Conservation (phyloP, 2,329 filamentous ascomycete genomes). For the Polychaeton citri region DNA sequence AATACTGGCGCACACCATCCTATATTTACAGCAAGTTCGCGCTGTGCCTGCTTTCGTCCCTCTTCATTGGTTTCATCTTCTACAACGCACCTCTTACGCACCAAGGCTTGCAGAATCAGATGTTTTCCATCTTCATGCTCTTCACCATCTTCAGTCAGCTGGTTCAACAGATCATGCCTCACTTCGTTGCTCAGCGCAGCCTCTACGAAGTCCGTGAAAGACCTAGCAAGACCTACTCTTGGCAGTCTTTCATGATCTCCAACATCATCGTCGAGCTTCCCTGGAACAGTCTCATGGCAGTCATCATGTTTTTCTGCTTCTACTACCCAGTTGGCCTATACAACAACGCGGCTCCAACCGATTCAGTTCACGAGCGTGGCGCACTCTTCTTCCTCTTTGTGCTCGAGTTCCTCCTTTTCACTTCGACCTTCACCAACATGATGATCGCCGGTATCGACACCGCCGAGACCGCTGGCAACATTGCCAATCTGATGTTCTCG, state of each 20-base stretch:
- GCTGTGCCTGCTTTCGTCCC: slow-evolving; percentile 50
- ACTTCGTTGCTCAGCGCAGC: slow-evolving; percentile 69
- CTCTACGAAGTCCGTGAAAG: slow-evolving; percentile 78
- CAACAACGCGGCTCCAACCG: slow-evolving; percentile 50
- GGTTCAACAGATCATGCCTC: slow-evolving; percentile 70
- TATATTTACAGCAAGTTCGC: slow-evolving; percentile 77
- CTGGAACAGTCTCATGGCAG: slow-evolving; percentile 64
- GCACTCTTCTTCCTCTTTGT: slow-evolving; percentile 69
- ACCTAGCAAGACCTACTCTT: slow-evolving; percentile 71
- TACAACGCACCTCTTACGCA: slow-evolving; percentile 56
- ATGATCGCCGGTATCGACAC: slow-evolving; percentile 63
- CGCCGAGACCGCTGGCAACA: slow-evolving; percentile 61
- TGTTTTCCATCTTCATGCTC: slow-evolving; percentile 77
- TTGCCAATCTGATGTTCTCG: slow-evolving; percentile 63
- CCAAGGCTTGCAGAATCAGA: slow-evolving; percentile 72
- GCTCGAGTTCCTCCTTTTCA: slow-evolving; percentile 63
- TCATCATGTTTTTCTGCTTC: slow-evolving; percentile 68
- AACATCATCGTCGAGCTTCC: slow-evolving; percentile 77
- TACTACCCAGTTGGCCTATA: slow-evolving; percentile 79
- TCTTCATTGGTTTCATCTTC: slow-evolving; percentile 73
- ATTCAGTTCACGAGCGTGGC: slow-evolving; percentile 53
- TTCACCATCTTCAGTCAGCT: slow-evolving; percentile 68
- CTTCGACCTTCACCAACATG: slow-evolving; percentile 67
- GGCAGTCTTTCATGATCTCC: slow-evolving; percentile 73
- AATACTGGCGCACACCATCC: slow-evolving; percentile 80